Conservation (phyloP, 202 grass and related monocot species). For the Digitaria exilis region DNA sequence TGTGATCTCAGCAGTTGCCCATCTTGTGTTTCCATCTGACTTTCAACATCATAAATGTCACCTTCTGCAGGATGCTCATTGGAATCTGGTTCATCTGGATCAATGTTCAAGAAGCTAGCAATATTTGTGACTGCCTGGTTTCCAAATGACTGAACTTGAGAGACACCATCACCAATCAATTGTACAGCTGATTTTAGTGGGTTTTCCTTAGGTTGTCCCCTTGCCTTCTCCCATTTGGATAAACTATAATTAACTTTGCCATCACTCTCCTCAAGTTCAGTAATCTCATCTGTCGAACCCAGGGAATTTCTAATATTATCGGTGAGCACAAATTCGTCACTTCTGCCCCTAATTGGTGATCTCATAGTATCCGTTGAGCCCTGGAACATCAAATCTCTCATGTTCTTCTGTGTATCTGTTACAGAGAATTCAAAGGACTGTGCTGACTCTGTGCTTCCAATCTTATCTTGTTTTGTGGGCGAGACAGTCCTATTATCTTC, state of each 20-base stretch:
- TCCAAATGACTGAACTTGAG: conserved; percentile 92
- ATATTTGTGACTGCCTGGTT: conserved; percentile 98
- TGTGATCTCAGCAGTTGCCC: conserved; percentile 57
- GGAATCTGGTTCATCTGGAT: conserved; percentile 70
- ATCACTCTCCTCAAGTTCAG: conserved; percentile 63
- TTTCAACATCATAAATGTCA: conserved; percentile 55
- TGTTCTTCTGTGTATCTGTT: conserved; percentile 50
- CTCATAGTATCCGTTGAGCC: conserved; percentile 47
- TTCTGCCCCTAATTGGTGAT: conserved; percentile 55
- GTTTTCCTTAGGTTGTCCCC: conserved; percentile 68
- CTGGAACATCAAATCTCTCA: conserved; percentile 38
- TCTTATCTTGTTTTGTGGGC: conserved; percentile 51
- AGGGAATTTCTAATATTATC: conserved; percentile 66
- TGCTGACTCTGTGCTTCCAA: conserved; percentile 45
- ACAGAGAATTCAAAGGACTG: conserved; percentile 69
- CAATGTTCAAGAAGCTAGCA: conserved; percentile 94
- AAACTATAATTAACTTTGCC: conserved; percentile 45
- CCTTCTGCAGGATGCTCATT: conserved; percentile 47
- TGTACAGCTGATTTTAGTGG: conserved; percentile 94
- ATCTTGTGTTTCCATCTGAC: conserved; percentile 46
- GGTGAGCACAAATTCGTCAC: conserved; percentile 51
- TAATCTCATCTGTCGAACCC: conserved; percentile 74
- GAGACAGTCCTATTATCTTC: conserved; percentile 53
- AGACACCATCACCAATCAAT: conserved; percentile 95
- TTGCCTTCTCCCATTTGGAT: conserved; percentile 57